These are phyloP conservation scores for Serendipita vermifera DNA, from an alignment of 768 basidiomycete genomes.

Conservation along the genomic window DNA sequence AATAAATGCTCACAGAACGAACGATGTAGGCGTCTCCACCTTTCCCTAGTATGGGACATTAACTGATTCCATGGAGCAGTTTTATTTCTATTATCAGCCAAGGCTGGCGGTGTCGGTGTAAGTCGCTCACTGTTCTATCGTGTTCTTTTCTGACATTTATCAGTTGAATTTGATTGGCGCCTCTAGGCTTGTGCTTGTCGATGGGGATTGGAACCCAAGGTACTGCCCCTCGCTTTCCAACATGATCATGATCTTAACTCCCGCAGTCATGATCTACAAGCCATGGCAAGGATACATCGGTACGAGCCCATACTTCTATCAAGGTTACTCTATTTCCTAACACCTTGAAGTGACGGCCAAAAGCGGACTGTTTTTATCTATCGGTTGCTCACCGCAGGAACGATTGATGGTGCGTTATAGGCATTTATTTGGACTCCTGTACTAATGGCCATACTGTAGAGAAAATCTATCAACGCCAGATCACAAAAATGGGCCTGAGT, in stretches of 20 bases:
- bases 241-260: not conserved
- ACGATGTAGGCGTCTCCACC: conserved; percentile 42
- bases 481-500: conserved; percentile 85
- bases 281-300: conserved; percentile 96
- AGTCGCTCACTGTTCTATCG: too few relatives aligned
- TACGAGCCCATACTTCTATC: conserved; percentile 23
- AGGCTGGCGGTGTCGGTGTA: conserved; percentile 81
- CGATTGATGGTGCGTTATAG: conserved; percentile 60
- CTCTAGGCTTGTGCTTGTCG: conserved; percentile 72
- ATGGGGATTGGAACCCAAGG: conserved; percentile 95
- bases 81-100: conserved; percentile 83
- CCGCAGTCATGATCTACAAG: conserved; percentile 74
- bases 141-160: too few relatives aligned
- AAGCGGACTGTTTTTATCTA: conserved; percentile 85
- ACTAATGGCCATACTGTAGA: conserved; percentile 31
- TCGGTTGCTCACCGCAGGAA: conserved; percentile 70
- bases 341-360: conserved; percentile 67
- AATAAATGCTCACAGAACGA: conserved; percentile 61
- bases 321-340: conserved; percentile 12
- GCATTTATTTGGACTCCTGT: not conserved
- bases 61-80: conserved; percentile 34
- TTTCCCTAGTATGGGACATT: not conserved
- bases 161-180: conserved; percentile 79
- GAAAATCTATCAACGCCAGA: conserved; percentile 87
- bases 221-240: conserved; percentile 18